A percentile compares a stretch with the other conserved stretches of the same genome.
Conservation (phyloP, 495 filamentous ascomycete species). For the Aspergillus baeticus region DNA sequence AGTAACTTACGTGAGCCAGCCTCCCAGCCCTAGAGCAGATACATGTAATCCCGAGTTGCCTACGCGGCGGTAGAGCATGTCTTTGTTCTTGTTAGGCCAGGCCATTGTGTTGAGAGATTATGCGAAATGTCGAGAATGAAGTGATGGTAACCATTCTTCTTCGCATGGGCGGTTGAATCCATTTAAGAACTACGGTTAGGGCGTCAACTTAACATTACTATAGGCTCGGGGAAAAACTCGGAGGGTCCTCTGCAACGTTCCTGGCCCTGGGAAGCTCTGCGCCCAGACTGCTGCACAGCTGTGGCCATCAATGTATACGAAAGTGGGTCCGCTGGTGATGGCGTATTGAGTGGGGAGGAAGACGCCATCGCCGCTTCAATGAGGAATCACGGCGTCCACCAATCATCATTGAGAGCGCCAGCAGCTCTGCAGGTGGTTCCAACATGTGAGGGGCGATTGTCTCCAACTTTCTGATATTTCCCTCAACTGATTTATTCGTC, state of each 20-base stretch:
- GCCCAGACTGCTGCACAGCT: neutral
- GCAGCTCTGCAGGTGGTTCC: neutral
- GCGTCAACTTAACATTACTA: neutral
- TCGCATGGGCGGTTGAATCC: too few relatives aligned
- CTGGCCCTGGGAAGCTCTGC: neutral
- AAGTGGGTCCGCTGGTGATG: constrained; percentile 14
- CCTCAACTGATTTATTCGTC: neutral
- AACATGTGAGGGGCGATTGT: neutral
- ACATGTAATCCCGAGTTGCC: constrained; percentile 69
- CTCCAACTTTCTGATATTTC: neutral
- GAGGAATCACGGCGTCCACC: neutral
- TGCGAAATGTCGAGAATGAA: too few relatives aligned
- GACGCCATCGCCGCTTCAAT: constrained; percentile 12
- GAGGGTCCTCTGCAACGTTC: neutral
- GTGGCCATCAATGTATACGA: neutral
- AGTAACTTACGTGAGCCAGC: constrained; percentile 47
- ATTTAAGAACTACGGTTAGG: neutral
- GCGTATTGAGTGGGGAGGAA: constrained; percentile 15
- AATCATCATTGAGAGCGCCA: neutral
- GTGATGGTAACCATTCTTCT: too few relatives aligned
- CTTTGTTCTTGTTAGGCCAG: constrained; percentile 29
- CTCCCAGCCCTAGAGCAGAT: constrained; percentile 65
- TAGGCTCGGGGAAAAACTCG: constrained; percentile 23
- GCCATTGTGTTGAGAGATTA: constrained; percentile 16
- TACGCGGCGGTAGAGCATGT: constrained; percentile 68